Percentiles rank a stretch among this genome's conserved stretches.
phyloP scores from a whole-genome alignment of 352 stramenopile species.

The Globisporangium takayamanum region DNA sequence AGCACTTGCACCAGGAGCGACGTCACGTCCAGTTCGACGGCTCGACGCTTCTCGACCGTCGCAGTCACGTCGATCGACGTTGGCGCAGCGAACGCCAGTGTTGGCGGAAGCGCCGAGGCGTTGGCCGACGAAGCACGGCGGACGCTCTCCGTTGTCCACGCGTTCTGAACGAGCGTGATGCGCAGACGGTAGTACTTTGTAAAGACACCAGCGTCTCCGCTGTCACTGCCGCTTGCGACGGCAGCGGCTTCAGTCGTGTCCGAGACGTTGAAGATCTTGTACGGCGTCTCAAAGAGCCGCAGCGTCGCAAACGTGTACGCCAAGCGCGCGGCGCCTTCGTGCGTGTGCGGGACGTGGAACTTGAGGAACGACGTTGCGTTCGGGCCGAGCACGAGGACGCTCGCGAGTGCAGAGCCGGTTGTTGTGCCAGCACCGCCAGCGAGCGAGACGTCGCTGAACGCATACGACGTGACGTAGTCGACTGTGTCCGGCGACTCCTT shows the following conservation, averaged over 20 bases:
- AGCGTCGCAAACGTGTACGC: constrained; percentile 28
- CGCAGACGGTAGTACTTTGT: constrained; percentile 36
- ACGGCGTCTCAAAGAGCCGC: constrained; percentile 51
- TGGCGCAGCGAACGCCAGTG: constrained; percentile 18
- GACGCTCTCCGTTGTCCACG: constrained; percentile 33
- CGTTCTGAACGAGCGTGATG: constrained; percentile 43
- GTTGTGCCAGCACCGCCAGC: background rate
- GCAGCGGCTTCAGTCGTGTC: constrained; percentile 12
- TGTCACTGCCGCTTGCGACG: constrained; percentile 9
- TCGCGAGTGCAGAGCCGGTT: constrained; percentile 17
- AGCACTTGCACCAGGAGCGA: constrained; percentile 31
- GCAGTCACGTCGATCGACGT: constrained; percentile 31
- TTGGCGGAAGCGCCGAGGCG: constrained; percentile 1
- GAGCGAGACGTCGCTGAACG: constrained; percentile 55
- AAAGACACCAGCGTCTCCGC: constrained; percentile 23
- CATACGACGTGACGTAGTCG: constrained; percentile 42
- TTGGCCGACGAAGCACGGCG: constrained; percentile 4
- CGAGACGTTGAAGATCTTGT: constrained; percentile 56
- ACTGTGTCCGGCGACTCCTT: constrained; percentile 38
- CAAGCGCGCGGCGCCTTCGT: constrained; percentile 37
- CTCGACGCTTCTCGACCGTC: constrained; percentile 39
- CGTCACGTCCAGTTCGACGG: constrained; percentile 47
- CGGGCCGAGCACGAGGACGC: constrained; percentile 41
- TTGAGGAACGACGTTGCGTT: constrained; percentile 52
- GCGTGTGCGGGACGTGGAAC: constrained; percentile 51